Percentiles rank a stretch among this genome's conserved stretches.
Conservation (phyloP, 495 filamentous ascomycete species). For the Penicillium silybi region DNA sequence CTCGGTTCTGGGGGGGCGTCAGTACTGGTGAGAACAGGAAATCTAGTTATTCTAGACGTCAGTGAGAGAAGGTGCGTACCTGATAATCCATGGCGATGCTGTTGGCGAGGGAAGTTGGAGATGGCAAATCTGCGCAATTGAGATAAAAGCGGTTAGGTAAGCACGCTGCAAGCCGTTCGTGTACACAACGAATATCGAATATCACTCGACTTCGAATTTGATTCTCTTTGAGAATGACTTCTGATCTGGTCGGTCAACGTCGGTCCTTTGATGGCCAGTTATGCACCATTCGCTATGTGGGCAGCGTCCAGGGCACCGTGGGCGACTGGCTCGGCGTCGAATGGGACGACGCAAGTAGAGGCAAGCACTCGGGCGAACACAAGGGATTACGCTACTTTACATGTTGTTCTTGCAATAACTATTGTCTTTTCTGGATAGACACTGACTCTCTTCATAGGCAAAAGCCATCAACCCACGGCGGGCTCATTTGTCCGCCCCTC, state of each 20-base stretch:
- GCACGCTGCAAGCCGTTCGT: conserved; percentile 3
- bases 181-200: neutral
- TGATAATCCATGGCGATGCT: conserved; percentile 55
- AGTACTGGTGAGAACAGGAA: neutral
- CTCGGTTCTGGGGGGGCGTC: conserved; percentile 67
- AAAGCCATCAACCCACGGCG: conserved; percentile 60
- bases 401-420: conserved; percentile 48
- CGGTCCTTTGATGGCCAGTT: conserved; percentile 68
- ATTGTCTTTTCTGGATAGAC: neutral
- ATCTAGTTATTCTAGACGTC: neutral
- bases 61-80: conserved; percentile 28
- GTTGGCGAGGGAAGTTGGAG: conserved; percentile 9
- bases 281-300: conserved; percentile 84
- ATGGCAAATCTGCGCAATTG: conserved; percentile 16
- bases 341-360: conserved; percentile 83
- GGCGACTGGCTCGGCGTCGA: conserved; percentile 92
- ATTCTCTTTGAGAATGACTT: conserved; percentile 4
- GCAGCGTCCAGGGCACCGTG: conserved; percentile 67
- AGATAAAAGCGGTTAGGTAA: conserved; percentile 25
- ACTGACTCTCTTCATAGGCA: conserved; percentile 45
- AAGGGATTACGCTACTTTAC: conserved; percentile 76
- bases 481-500: conserved; percentile 85
- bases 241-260: conserved; percentile 47
- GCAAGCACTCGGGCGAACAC: conserved; percentile 86
- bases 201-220: neutral